Evolutionary conservation across 1,139 yeast species (phyloP).

Genomic region (Kurtzmaniella quercitrusa): DNA sequence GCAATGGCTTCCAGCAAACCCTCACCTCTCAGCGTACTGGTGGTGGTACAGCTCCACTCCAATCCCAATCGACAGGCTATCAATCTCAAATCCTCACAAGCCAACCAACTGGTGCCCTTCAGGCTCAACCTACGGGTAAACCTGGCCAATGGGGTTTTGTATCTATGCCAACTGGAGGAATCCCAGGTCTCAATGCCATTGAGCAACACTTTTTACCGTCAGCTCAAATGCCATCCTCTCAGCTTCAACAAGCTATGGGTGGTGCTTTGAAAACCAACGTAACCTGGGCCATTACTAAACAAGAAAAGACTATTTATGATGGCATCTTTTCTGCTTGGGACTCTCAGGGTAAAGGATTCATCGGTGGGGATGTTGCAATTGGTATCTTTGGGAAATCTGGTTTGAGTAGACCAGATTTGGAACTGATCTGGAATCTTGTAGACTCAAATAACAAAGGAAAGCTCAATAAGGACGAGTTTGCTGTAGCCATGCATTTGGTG

Average conservation of each 20-base stretch:
- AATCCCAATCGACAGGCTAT: slow-evolving; percentile 25
- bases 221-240: slow-evolving; percentile 35
- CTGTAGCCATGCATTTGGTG: slow-evolving; percentile 80
- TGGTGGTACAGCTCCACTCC: slow-evolving; percentile 8
- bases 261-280: slow-evolving; percentile 48
- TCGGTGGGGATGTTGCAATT: slow-evolving; percentile 81
- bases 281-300: slow-evolving; percentile 76
- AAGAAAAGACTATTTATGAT: slow-evolving; percentile 83
- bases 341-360: slow-evolving; percentile 56
- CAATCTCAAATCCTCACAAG: slow-evolving; percentile 29
- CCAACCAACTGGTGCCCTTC: slow-evolving; percentile 40
- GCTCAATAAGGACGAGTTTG: slow-evolving; percentile 72
- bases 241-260: slow-evolving; percentile 50
- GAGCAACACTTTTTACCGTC: slow-evolving; percentile 75
- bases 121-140: slow-evolving; percentile 60
- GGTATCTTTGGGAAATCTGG: slow-evolving; percentile 89
- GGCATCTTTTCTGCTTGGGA: slow-evolving; percentile 90
- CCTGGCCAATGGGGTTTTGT: slow-evolving; percentile 87
- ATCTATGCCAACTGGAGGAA: slow-evolving; percentile 66
- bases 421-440: slow-evolving; percentile 82
- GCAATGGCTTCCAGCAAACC: slow-evolving; percentile 18
- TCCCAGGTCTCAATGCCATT: slow-evolving; percentile 74
- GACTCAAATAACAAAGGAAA: slow-evolving; percentile 70
- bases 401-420: slow-evolving; percentile 76
- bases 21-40: slow-evolving; percentile 31